Percentiles rank a stretch among this genome's conserved stretches.
Conservation (phyloP, 2,329 filamentous ascomycete genomes). For the Colletotrichum sp. region DNA sequence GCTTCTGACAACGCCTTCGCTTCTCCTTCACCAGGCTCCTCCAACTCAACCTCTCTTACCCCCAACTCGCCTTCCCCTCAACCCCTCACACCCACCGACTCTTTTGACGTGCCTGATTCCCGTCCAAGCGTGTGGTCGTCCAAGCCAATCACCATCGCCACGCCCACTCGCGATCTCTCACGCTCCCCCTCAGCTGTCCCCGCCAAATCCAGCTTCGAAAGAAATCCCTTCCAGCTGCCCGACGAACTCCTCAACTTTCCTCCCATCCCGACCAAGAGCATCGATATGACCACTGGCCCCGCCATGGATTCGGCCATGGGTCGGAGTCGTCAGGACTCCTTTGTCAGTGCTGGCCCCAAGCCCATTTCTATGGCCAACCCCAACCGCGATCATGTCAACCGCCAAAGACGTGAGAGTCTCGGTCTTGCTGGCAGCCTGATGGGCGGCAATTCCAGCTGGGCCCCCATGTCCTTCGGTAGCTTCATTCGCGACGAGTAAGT, state of each 20-base stretch:
- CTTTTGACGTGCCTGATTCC: conserved; percentile 27
- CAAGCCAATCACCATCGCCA: conserved; percentile 41
- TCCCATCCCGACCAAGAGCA: conserved; percentile 29
- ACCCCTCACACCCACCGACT: conserved; percentile 45
- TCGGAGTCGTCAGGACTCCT: conserved; percentile 68
- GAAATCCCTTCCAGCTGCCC: conserved; percentile 27
- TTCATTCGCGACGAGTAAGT: conserved; percentile 98
- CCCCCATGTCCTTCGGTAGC: conserved; percentile 92
- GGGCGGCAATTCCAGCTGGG: conserved; percentile 90
- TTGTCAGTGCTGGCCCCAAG: conserved; percentile 69
- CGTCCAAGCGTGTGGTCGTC: conserved; percentile 27
- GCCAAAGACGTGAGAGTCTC: conserved; percentile 65
- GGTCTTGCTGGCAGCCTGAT: conserved; percentile 69
- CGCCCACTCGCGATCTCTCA: conserved; percentile 26
- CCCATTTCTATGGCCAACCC: conserved; percentile 71
- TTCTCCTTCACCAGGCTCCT: conserved; percentile 32
- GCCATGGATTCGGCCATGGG: conserved; percentile 63
- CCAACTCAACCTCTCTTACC: conserved; percentile 36
- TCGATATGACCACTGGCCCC: conserved; percentile 64
- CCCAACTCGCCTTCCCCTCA: conserved; percentile 47
- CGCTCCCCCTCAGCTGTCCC: conserved; percentile 28
- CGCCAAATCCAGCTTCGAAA: conserved; percentile 26
- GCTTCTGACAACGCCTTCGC: conserved; percentile 25
- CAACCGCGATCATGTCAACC: conserved; percentile 63
- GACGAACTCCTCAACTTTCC: conserved; percentile 30